A percentile compares a stretch with the other conserved stretches of the same genome.
Evolutionary conservation across 345 rosid species (phyloP).

Genomic region (Eucalyptus camaldulensis): DNA sequence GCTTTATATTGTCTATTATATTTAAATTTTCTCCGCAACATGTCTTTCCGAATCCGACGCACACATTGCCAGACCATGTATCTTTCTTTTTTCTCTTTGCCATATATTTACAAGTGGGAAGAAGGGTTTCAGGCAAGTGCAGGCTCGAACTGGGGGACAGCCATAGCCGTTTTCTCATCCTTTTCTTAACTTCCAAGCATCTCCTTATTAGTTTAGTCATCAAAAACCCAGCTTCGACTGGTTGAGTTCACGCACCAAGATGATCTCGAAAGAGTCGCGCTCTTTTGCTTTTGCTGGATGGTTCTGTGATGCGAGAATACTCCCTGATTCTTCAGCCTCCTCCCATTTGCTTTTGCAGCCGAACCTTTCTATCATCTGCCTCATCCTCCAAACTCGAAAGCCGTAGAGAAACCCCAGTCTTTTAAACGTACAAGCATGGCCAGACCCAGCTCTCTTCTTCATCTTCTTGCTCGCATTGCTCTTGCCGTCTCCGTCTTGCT

Average conservation of each 20-base stretch:
- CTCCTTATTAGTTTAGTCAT: neutral
- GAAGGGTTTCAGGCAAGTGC: too few species aligned
- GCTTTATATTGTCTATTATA: neutral
- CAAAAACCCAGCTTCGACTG: neutral
- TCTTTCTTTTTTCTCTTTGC: too few species aligned
- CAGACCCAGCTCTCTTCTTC: neutral
- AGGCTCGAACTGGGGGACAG: neutral
- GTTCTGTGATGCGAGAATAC: neutral
- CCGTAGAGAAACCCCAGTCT: neutral
- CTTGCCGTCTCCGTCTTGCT: neutral
- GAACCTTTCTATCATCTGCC: neutral
- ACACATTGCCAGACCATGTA: too few species aligned
- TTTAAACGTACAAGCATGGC: neutral
- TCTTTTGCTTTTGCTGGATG: neutral
- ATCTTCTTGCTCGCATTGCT: neutral
- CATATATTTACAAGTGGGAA: too few species aligned
- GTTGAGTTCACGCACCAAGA: neutral
- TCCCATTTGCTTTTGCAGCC: neutral
- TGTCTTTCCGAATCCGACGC: too few species aligned
- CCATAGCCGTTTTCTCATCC: neutral
- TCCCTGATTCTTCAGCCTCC: neutral
- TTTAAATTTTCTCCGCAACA: too few species aligned
- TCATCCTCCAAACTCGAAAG: neutral
- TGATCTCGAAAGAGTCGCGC: neutral
- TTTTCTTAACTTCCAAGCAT: neutral